phyloP scores from a whole-genome alignment of 768 basidiomycete species.

The Boletellus ananas region DNA sequence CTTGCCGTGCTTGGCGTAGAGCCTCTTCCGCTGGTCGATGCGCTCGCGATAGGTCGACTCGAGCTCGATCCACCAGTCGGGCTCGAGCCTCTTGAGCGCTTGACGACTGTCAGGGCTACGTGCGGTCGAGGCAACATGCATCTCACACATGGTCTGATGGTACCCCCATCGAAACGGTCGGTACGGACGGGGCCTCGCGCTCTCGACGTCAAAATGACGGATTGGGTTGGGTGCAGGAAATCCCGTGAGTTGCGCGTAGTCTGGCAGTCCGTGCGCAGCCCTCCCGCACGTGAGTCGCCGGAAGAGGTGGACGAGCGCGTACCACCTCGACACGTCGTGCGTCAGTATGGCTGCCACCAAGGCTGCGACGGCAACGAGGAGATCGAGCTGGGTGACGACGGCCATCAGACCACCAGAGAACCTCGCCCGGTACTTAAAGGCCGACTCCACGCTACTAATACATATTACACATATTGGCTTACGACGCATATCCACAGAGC shows the following conservation, averaged over 20 bases:
- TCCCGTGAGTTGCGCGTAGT: slow-evolving; percentile 44
- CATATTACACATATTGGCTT: no score
- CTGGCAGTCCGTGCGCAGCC: slow-evolving; percentile 16
- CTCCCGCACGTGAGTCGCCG: slow-evolving; percentile 6
- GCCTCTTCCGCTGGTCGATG: slow-evolving; percentile 39
- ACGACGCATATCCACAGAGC: no score
- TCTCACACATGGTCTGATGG: slow-evolving; percentile 53
- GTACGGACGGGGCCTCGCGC: slow-evolving; percentile 47
- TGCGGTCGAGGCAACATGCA: background rate
- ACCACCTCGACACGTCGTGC: background rate
- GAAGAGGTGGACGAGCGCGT: background rate
- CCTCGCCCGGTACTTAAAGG: no score
- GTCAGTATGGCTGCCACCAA: slow-evolving; percentile 1
- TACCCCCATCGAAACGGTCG: slow-evolving; percentile 55
- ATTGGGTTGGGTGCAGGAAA: slow-evolving; percentile 42
- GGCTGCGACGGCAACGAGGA: background rate
- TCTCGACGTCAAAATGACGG: slow-evolving; percentile 40
- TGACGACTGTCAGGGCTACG: background rate
- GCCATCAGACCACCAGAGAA: slow-evolving; percentile 5
- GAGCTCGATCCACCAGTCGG: slow-evolving; percentile 56
- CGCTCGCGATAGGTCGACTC: slow-evolving; percentile 48
- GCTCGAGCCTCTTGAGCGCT: slow-evolving; percentile 47
- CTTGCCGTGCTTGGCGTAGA: slow-evolving; percentile 38
- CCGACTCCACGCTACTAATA: no score
- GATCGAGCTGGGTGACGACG: background rate